Base-by-base conservation (phyloP, 805 yeast genomes). In the Cyberlindnera suaveolens region DNA sequence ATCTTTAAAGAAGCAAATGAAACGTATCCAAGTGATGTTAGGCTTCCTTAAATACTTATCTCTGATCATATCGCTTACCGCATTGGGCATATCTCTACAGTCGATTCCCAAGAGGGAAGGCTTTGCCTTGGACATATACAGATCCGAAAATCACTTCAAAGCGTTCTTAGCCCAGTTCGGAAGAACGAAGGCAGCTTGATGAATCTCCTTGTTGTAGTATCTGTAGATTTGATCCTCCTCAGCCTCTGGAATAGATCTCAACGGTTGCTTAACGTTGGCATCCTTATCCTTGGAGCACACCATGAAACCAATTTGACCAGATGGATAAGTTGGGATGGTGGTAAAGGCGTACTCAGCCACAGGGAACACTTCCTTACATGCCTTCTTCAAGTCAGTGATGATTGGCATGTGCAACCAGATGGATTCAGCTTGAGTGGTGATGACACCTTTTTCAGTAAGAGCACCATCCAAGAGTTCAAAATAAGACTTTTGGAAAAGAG, bases 221-320 rank as follows among this genome's bases (percentile, higher is more conserved):
- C 76, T 77, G 78, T 79, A 80, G 57, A 83, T 62, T 63, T 78
- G 69, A 20, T 61, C 66, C 61, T 85, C 95, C 49, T 77, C 75
- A 46, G 74, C 82, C 36, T 70, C 75, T 41, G 78, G 63, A 64
- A 85, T 67, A 29, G 72, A 69, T 65, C 96, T 79, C 49, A 77
- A 52, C 39, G 98, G 96, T 51, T 65, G 71, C 56, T 67, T 72
- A 45, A 91, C 84, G 50, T 82, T 71, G 39, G 82, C 80, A 20
- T 65, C 54, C 14, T 76, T 62, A 60, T 85, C 84, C 71, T 89
- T 91, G 50, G 83, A 76, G 66, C 97, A 90, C 47, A 91, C 90
- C 96, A 91, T 87, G 70, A 93, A 87, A n/a, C 98, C 99, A 60
- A 91, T 84, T 65, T 89, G 95, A 51, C 99, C 99, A 16, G 96